Evolutionary conservation across 495 filamentous ascomycete genomes (phyloP).

Genomic region (Podospora fimiseda): DNA sequence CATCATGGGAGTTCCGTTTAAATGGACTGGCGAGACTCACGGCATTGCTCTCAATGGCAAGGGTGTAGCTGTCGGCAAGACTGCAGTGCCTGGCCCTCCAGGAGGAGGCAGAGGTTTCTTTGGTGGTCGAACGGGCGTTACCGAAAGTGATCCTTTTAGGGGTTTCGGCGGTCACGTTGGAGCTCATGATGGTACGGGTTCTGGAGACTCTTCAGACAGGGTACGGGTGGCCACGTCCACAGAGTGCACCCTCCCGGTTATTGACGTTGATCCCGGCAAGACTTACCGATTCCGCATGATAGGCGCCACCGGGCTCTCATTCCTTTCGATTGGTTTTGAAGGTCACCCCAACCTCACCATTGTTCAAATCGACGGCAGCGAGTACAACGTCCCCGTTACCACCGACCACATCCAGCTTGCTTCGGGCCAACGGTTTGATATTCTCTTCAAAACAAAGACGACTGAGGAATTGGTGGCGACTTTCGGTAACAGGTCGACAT

Average conservation of each 20-base stretch:
- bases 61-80: constrained; percentile 25
- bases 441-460: constrained; percentile 43
- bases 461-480: constrained; percentile 31
- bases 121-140: constrained; percentile 11
- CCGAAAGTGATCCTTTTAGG: neutral
- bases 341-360: constrained; percentile 44
- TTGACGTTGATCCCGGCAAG: constrained; percentile 50
- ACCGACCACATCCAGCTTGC: constrained; percentile 48
- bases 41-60: constrained; percentile 48
- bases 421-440: constrained; percentile 50
- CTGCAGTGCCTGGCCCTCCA: constrained; percentile 15
- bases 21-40: constrained; percentile 43
- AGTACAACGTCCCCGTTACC: constrained; percentile 45
- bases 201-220: neutral
- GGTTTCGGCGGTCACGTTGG: neutral
- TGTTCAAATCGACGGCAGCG: constrained; percentile 51
- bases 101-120: constrained; percentile 26
- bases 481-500: constrained; percentile 38
- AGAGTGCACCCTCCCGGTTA: constrained; percentile 40
- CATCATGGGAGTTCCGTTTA: constrained; percentile 31
- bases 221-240: constrained; percentile 22
- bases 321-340: constrained; percentile 45
- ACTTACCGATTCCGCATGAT: constrained; percentile 54
- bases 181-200: neutral
- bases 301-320: constrained; percentile 46